phyloP scores from a whole-genome alignment of 2,329 filamentous ascomycete genomes.

The Colletotrichum magnum region DNA sequence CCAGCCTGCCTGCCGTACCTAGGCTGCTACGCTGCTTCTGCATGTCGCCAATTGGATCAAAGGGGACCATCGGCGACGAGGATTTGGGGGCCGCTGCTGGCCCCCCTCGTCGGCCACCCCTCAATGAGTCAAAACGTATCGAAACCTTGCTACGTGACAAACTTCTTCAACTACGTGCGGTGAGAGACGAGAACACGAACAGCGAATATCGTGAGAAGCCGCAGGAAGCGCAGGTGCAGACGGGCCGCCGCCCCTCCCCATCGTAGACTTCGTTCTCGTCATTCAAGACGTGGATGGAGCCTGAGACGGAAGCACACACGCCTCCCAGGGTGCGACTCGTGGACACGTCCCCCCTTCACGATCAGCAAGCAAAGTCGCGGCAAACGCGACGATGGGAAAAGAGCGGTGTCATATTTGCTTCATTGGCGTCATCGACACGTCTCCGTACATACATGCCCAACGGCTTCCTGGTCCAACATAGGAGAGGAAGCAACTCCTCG shows the following conservation, averaged over 20 bases:
- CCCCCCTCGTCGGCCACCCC: no score
- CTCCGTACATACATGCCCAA: neutral
- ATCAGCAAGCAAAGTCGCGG: constrained; percentile 11
- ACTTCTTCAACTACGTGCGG: neutral
- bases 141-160: neutral
- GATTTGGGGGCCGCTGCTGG: no score
- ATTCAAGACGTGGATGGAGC: neutral
- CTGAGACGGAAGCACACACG: neutral
- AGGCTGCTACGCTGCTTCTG: no score
- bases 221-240: constrained; percentile 26
- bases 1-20: no score
- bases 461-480: neutral
- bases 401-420: constrained; percentile 27
- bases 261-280: neutral
- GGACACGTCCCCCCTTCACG: neutral
- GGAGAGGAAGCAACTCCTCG: no score
- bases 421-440: constrained; percentile 18
- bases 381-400: constrained; percentile 10
- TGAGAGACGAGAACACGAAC: neutral
- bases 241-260: no score
- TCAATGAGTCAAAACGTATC: constrained; percentile 8
- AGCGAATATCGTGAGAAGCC: constrained; percentile 21
- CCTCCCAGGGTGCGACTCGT: neutral
- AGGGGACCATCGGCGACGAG: no score
- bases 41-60: no score